These are phyloP conservation scores for Boletus reticuloceps DNA, from an alignment of 768 basidiomycete genomes.

Conservation along the genomic window DNA sequence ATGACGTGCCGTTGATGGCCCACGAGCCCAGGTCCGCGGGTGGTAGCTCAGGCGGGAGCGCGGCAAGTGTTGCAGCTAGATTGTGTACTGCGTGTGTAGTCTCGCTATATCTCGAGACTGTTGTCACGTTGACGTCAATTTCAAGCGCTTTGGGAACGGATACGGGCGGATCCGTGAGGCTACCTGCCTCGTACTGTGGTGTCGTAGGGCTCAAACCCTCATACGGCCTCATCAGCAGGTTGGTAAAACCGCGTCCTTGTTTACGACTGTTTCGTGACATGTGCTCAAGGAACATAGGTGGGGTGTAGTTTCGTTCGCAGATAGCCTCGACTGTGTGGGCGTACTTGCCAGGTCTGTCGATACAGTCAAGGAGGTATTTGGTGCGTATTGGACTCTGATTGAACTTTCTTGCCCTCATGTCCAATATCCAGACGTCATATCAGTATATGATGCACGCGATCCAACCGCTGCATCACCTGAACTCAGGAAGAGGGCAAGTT, in stretches of 20 bases:
- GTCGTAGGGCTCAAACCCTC: constrained; percentile 93
- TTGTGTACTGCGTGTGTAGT: constrained; percentile 77
- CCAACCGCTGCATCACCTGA: constrained; percentile 62
- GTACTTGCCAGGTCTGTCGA: constrained; percentile 60
- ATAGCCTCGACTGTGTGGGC: constrained; percentile 94
- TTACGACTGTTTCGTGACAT: not conserved
- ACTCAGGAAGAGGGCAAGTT: constrained; percentile 37
- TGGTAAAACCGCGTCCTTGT: constrained; percentile 14
- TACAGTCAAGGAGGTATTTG: constrained; percentile 54
- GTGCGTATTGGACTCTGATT: constrained; percentile 35
- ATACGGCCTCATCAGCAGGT: constrained; percentile 89
- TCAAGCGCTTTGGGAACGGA: constrained; percentile 87
- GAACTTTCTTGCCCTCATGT: constrained; percentile 2
- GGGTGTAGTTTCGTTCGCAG: constrained; percentile 92
- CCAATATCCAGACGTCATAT: constrained; percentile 30
- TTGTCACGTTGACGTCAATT: constrained; percentile 1
- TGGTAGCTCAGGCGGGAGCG: constrained; percentile 94
- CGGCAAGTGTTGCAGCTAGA: constrained; percentile 85
- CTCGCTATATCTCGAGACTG: not conserved
- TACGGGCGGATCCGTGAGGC: constrained; percentile 90
- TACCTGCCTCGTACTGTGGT: constrained; percentile 94
- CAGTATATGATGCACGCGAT: constrained; percentile 61
- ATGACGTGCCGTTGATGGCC: constrained; percentile 20
- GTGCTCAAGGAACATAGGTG: constrained; percentile 46
- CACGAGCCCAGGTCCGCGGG: constrained; percentile 67